A percentile compares a stretch with the other conserved stretches of the same genome.
Evolutionary conservation across 2,329 filamentous ascomycete genomes (phyloP).

Genomic region (Colletotrichum acutatum): DNA sequence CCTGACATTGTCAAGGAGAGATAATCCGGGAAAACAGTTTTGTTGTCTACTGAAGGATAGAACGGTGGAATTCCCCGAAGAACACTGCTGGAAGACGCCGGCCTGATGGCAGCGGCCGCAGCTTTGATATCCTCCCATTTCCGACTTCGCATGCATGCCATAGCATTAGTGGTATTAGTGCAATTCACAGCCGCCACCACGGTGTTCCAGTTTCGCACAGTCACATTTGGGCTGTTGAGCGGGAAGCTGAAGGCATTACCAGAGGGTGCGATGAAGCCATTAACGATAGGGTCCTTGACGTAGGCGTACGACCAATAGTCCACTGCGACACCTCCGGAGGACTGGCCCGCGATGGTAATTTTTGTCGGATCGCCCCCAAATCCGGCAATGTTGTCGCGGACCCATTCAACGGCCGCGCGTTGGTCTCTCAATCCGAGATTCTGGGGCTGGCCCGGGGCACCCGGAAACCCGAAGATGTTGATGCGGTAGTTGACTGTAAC

Average conservation of each 20-base stretch:
- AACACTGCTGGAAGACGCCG: conserved; percentile 45
- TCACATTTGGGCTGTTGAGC: conserved; percentile 46
- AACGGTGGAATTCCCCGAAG: conserved; percentile 52
- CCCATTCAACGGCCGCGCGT: conserved; percentile 60
- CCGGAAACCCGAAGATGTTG: conserved; percentile 55
- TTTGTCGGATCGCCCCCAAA: conserved; percentile 57
- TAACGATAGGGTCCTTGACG: conserved; percentile 59
- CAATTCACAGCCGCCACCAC: conserved; percentile 50
- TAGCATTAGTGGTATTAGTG: conserved; percentile 35
- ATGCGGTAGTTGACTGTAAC: conserved; percentile 60
- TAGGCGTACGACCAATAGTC: conserved; percentile 63
- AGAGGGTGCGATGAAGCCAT: conserved; percentile 57
- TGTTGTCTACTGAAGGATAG: conserved; percentile 53
- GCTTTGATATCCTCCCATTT: conserved; percentile 49
- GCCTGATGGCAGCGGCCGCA: conserved; percentile 48
- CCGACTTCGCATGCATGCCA: conserved; percentile 51
- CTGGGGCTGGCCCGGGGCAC: conserved; percentile 41
- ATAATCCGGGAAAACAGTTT: conserved; percentile 55
- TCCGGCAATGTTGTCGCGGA: conserved; percentile 54
- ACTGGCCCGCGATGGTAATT: conserved; percentile 57
- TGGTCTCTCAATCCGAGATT: conserved; percentile 63
- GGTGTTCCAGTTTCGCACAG: conserved; percentile 54
- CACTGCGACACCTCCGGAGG: conserved; percentile 52
- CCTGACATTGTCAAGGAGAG: conserved; percentile 44
- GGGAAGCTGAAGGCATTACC: conserved; percentile 59